Percentiles rank a stretch among this genome's conserved stretches.
These are phyloP conservation scores for Colletotrichum abscissum DNA, from an alignment of 2,329 filamentous ascomycete genomes.

Conservation along the genomic window DNA sequence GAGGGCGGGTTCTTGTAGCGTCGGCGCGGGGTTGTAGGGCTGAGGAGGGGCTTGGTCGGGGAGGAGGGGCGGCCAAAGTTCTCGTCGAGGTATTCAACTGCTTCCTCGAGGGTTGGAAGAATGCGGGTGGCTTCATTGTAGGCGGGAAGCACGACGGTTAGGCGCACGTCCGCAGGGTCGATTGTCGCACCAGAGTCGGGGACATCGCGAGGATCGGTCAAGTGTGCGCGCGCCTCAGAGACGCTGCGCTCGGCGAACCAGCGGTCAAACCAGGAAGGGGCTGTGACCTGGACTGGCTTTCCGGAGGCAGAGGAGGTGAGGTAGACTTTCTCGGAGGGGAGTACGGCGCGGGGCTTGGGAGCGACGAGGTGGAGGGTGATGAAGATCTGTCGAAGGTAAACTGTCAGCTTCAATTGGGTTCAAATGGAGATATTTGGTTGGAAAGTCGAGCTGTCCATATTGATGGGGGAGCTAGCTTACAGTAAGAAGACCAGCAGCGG, in stretches of 20 bases:
- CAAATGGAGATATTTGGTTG: not conserved
- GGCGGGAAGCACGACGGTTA: constrained; percentile 93
- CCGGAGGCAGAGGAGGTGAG: constrained; percentile 77
- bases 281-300: constrained; percentile 53
- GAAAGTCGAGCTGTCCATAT: not conserved
- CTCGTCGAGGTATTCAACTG: constrained; percentile 84
- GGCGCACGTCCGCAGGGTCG: constrained; percentile 81
- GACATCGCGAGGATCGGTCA: constrained; percentile 47
- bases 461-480: not conserved
- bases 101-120: constrained; percentile 87
- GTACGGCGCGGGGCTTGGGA: constrained; percentile 79
- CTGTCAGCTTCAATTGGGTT: constrained; percentile 15
- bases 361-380: constrained; percentile 79
- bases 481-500: constrained; percentile 13
- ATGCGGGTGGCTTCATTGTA: constrained; percentile 94
- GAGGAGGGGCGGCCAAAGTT: constrained; percentile 71
- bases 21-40: constrained; percentile 40
- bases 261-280: constrained; percentile 91
- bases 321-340: constrained; percentile 87
- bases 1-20: constrained; percentile 49
- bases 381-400: constrained; percentile 60
- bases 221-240: constrained; percentile 50
- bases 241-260: constrained; percentile 72
- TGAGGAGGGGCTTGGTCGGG: constrained; percentile 23
- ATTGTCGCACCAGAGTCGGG: constrained; percentile 66